A percentile compares a stretch with the other conserved stretches of the same genome.
These are phyloP conservation scores for Emmonsia crescens DNA, from an alignment of 2,329 filamentous ascomycete species.

Conservation along the genomic window DNA sequence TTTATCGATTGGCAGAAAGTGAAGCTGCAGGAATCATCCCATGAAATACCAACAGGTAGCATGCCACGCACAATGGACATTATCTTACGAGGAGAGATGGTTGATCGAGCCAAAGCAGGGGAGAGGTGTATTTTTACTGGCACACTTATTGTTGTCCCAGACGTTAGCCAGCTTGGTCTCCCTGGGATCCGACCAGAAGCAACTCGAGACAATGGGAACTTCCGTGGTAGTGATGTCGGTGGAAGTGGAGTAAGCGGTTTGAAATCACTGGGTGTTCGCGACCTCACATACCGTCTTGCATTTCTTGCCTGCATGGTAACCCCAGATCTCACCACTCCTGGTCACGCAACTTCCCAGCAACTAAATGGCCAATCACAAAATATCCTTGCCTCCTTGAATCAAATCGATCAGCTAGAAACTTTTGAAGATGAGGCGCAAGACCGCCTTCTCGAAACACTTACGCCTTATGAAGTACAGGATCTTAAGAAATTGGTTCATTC, in stretches of 20 bases:
- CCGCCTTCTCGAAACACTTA: constrained; percentile 76
- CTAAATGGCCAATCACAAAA: constrained; percentile 67
- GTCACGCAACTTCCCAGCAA: constrained; percentile 59
- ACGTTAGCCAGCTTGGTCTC: constrained; percentile 87
- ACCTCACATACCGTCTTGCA: constrained; percentile 90
- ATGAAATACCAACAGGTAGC: constrained; percentile 93
- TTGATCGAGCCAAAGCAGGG: constrained; percentile 91
- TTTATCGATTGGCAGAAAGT: constrained; percentile 99
- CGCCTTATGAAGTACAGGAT: constrained; percentile 78
- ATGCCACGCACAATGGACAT: constrained; percentile 98
- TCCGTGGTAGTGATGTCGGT: constrained; percentile 67
- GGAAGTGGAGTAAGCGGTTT: constrained; percentile 78
- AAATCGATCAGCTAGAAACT: constrained; percentile 57
- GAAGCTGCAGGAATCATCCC: constrained; percentile 94
- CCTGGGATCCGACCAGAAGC: constrained; percentile 77
- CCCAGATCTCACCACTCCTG: constrained; percentile 71
- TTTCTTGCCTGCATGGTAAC: constrained; percentile 95
- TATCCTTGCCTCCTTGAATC: constrained; percentile 73
- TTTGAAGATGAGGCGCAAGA: constrained; percentile 79
- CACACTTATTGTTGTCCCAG: constrained; percentile 88
- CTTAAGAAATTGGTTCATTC: constrained; percentile 87
- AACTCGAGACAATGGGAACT: constrained; percentile 68
- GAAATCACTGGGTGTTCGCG: constrained; percentile 85
- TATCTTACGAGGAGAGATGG: constrained; percentile 91
- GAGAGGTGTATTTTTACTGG: constrained; percentile 98